These are phyloP conservation scores for Daldinia sp. DNA, from an alignment of 2,329 filamentous ascomycete genomes.

Conservation along the genomic window DNA sequence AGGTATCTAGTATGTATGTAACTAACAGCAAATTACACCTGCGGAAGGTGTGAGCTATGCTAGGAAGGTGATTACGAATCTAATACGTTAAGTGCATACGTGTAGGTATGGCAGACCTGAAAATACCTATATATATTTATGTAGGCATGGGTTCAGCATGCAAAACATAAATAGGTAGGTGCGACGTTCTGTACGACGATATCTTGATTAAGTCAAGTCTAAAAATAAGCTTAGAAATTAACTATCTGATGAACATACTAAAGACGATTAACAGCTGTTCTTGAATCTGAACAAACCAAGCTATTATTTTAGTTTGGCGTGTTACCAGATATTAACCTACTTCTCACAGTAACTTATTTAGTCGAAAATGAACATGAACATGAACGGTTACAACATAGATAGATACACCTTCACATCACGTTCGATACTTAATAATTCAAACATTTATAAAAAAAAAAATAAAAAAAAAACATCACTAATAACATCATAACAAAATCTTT, in stretches of 20 bases:
- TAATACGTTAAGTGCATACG: background rate
- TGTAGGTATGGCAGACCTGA: too few species aligned
- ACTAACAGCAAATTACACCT: background rate
- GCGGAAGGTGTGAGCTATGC: background rate
- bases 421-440: background rate
- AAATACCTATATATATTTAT: too few species aligned
- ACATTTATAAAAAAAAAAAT: background rate
- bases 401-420: background rate
- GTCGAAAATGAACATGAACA: too few species aligned
- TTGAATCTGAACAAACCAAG: too few species aligned
- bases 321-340: background rate
- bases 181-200: too few species aligned
- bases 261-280: too few species aligned
- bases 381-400: too few species aligned
- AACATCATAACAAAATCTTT: slow-evolving; percentile 4
- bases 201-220: too few species aligned
- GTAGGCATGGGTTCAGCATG: too few species aligned
- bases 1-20: background rate
- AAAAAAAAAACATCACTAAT: background rate
- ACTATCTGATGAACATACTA: too few species aligned
- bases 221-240: too few species aligned
- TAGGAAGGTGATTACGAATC: background rate
- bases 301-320: background rate
- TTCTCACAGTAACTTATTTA: background rate
- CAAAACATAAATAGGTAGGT: too few species aligned